phyloP scores from a whole-genome alignment of 345 rosid species.

The Erodium maritimum region DNA sequence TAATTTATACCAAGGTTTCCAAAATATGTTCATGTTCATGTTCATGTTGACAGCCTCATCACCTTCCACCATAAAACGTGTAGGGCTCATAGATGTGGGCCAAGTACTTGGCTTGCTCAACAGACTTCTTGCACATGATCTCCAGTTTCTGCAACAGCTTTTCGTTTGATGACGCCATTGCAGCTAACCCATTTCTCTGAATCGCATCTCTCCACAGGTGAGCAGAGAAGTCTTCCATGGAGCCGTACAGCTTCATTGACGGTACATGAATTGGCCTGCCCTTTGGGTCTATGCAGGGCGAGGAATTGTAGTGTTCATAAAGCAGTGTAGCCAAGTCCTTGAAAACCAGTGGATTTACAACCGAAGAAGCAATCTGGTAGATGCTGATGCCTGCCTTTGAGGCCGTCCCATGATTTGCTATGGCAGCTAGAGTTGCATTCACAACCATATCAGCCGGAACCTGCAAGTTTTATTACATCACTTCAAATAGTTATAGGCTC shows the following conservation, averaged over 20 bases:
- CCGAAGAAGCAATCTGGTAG: slow-evolving; percentile 91
- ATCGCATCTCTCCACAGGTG: slow-evolving; percentile 58
- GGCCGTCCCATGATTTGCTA: slow-evolving; percentile 53
- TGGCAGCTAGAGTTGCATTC: slow-evolving; percentile 83
- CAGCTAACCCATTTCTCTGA: slow-evolving; percentile 31
- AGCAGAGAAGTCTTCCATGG: slow-evolving; percentile 64
- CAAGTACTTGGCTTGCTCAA: slow-evolving; percentile 74
- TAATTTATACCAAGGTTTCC: neutral
- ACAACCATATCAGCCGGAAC: slow-evolving; percentile 81
- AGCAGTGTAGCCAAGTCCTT: slow-evolving; percentile 51
- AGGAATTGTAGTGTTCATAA: slow-evolving; percentile 65
- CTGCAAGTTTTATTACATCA: slow-evolving; percentile 14
- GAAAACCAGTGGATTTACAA: slow-evolving; percentile 64
- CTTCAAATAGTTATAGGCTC: neutral
- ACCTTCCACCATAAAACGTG: slow-evolving; percentile 88
- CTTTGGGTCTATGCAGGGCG: slow-evolving; percentile 58
- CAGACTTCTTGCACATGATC: slow-evolving; percentile 52
- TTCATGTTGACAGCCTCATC: too few relatives aligned
- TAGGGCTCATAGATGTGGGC: slow-evolving; percentile 84
- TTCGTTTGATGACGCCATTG: slow-evolving; percentile 23
- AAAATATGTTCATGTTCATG: too few relatives aligned
- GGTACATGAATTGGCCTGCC: slow-evolving; percentile 69
- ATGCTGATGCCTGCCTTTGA: slow-evolving; percentile 54
- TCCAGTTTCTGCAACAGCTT: slow-evolving; percentile 50
- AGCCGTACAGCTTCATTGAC: slow-evolving; percentile 61